A percentile compares a stretch with the other conserved stretches of the same genome.
Evolutionary conservation across 2,329 filamentous ascomycete species (phyloP).

Genomic region (Colletotrichum musae): DNA sequence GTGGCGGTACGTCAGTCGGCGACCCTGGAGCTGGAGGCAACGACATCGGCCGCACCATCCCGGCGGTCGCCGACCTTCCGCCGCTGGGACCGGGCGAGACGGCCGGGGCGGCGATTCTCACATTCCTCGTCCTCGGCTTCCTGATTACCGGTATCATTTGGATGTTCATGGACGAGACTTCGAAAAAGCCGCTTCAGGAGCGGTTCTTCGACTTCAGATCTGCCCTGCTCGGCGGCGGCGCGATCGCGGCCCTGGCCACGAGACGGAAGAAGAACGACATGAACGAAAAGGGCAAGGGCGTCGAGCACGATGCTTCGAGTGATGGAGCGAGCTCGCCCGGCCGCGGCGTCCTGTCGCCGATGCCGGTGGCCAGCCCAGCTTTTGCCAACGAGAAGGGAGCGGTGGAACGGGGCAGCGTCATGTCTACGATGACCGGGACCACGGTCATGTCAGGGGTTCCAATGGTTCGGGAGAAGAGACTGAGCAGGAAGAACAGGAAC

Average conservation of each 20-base stretch:
- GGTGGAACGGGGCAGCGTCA: conserved; percentile 18
- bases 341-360: conserved; percentile 9
- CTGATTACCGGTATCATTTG: conserved; percentile 68
- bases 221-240: conserved; percentile 25
- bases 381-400: not conserved
- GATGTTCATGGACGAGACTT: conserved; percentile 64
- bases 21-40: conserved; percentile 62
- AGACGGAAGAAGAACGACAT: conserved; percentile 23
- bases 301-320: conserved; percentile 30
- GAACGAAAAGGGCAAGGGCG: conserved; percentile 39
- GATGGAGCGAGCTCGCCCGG: conserved; percentile 23
- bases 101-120: conserved; percentile 77
- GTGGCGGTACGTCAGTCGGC: conserved; percentile 71
- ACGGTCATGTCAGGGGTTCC: conserved; percentile 18
- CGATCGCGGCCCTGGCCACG: conserved; percentile 19
- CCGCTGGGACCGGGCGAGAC: conserved; percentile 66
- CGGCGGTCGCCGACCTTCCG: conserved; percentile 51
- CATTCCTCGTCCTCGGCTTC: conserved; percentile 68
- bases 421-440: conserved; percentile 29
- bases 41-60: conserved; percentile 59
- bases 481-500: conserved; percentile 24
- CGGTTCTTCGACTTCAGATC: conserved; percentile 49
- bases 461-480: conserved; percentile 35
- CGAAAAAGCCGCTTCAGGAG: conserved; percentile 49
- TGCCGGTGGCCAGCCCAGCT: conserved; percentile 1